Conservation (phyloP, 1,139 yeast genomes). For the Insectozyma bohioensis region DNA sequence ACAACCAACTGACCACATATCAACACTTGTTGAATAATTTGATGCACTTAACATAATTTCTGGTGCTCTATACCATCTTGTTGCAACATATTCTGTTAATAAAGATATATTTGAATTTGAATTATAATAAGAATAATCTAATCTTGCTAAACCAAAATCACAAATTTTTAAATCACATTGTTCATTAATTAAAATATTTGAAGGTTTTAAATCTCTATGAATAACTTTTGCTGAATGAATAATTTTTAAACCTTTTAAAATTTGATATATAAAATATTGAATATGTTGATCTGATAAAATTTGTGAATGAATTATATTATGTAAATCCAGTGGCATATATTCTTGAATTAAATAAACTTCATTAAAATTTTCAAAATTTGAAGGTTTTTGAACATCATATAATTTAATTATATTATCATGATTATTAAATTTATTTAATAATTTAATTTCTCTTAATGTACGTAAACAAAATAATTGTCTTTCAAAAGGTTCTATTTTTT, state of each 20-base stretch:
- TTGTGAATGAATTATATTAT: slow-evolving; percentile 86
- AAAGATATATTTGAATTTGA: slow-evolving; percentile 41
- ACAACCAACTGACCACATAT: slow-evolving; percentile 97
- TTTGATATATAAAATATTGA: slow-evolving; percentile 90
- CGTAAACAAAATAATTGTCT: slow-evolving; percentile 88
- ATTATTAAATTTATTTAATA: slow-evolving; percentile 72
- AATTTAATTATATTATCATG: slow-evolving; percentile 93
- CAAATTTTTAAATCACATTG: slow-evolving; percentile 93
- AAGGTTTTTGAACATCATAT: slow-evolving; percentile 87
- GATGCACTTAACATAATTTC: slow-evolving; percentile 89
- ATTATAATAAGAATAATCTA: slow-evolving; percentile 31
- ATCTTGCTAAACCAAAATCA: slow-evolving; percentile 90
- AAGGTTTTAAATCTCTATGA: slow-evolving; percentile 92
- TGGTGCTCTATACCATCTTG: slow-evolving; percentile 97
- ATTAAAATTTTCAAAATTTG: slow-evolving; percentile 66
- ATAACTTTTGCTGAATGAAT: slow-evolving; percentile 89
- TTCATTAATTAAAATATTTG: slow-evolving; percentile 80
- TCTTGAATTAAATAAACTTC: slow-evolving; percentile 95
- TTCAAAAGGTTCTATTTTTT: slow-evolving; percentile 92
- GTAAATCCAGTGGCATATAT: slow-evolving; percentile 93
- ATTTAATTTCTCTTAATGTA: slow-evolving; percentile 85
- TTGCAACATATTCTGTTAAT: slow-evolving; percentile 95
- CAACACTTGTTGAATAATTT: slow-evolving; percentile 92
- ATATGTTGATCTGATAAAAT: slow-evolving; percentile 85
- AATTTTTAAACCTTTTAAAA: slow-evolving; percentile 83